Conservation (phyloP, 495 filamentous ascomycete genomes). For the Penicillium fimorum region DNA sequence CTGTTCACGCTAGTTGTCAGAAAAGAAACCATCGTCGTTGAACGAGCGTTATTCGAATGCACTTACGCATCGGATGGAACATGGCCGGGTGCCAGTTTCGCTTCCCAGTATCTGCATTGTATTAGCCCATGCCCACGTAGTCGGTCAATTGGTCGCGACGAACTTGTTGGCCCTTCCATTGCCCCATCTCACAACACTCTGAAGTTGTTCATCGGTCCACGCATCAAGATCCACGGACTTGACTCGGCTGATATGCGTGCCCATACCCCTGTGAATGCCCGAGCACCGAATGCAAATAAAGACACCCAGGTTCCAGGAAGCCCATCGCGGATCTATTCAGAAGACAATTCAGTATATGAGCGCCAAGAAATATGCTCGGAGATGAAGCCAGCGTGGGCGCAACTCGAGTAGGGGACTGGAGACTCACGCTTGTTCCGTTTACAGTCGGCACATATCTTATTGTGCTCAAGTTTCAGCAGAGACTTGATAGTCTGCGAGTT, state of each 20-base stretch:
- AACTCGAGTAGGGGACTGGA: conserved; percentile 17
- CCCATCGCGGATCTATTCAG: conserved; percentile 87
- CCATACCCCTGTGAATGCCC: conserved; percentile 97
- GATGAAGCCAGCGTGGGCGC: conserved; percentile 7
- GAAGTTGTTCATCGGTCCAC: conserved; percentile 97
- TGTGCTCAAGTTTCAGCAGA: conserved; percentile 85
- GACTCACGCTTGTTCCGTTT: conserved; percentile 93
- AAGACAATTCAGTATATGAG: conserved; percentile 10
- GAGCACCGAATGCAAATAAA: conserved; percentile 98
- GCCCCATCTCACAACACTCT: conserved; percentile 90
- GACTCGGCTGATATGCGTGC: conserved; percentile 95
- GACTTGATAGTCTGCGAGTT: conserved; percentile 90
- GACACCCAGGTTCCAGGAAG: conserved; percentile 93
- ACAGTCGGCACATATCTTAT: conserved; percentile 97
- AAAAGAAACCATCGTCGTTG: not conserved
- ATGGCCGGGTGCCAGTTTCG: conserved; percentile 86
- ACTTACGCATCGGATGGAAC: conserved; percentile 88
- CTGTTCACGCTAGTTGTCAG: conserved; percentile 30
- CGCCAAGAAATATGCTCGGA: not conserved
- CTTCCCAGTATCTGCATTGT: conserved; percentile 78
- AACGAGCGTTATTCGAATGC: conserved; percentile 12
- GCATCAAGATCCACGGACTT: conserved; percentile 97
- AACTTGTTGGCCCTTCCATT: conserved; percentile 93
- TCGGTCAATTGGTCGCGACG: conserved; percentile 24
- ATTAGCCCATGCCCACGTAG: conserved; percentile 18